Percentiles rank a stretch among this genome's conserved stretches.
Conservation (phyloP, 805 yeast species). For the Naumovozyma castellii region DNA sequence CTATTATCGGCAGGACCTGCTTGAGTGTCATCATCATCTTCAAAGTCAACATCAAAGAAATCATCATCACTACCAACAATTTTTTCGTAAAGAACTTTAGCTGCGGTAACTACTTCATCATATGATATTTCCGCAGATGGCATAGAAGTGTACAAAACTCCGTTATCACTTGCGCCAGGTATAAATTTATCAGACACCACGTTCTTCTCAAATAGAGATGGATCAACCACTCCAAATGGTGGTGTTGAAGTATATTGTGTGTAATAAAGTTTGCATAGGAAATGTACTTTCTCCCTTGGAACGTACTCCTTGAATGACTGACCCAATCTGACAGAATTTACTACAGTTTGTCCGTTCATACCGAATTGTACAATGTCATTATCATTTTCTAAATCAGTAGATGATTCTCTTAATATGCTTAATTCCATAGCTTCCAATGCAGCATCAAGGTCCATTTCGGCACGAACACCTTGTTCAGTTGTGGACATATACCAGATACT, state of each 20-base stretch:
- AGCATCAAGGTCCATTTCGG: conserved; percentile 66
- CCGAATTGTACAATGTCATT: conserved; percentile 46
- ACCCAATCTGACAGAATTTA: conserved; percentile 78
- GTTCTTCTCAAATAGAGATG: conserved; percentile 32
- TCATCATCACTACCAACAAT: conserved; percentile 93
- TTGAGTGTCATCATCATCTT: conserved; percentile 67
- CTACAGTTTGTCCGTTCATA: conserved; percentile 56
- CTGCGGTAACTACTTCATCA: conserved; percentile 82
- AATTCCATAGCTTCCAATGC: conserved; percentile 76
- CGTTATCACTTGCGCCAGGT: conserved; percentile 38
- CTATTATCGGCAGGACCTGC: conserved; percentile 4
- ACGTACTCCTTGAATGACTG: conserved; percentile 76
- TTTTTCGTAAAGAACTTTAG: conserved; percentile 59
- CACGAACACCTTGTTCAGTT: conserved; percentile 58
- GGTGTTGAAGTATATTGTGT: conserved; percentile 50
- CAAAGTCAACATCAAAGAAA: conserved; percentile 92
- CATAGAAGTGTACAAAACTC: conserved; percentile 46
- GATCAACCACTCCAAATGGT: conserved; percentile 44
- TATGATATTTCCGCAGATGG: conserved; percentile 83
- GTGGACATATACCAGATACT: conserved; percentile 87
- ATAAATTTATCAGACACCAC: conserved; percentile 20
- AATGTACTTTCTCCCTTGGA: conserved; percentile 63
- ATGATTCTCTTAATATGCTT: conserved; percentile 70
- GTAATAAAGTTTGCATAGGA: conserved; percentile 51
- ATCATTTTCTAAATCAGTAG: conserved; percentile 45